Conservation (phyloP, 2,329 filamentous ascomycete genomes). For the Dothideomycetidae sp. region DNA sequence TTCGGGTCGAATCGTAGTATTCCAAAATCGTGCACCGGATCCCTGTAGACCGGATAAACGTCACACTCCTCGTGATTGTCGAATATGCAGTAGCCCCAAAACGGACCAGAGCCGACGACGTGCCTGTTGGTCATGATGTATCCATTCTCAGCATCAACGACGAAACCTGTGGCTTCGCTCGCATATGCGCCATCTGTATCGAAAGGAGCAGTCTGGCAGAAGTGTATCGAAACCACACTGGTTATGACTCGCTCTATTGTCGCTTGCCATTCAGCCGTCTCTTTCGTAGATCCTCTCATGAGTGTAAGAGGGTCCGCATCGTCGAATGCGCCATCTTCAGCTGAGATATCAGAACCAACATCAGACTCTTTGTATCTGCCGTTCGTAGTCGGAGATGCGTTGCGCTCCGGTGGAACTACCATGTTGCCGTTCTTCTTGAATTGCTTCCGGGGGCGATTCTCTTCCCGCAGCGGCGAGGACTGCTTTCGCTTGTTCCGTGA, state of each 20-base stretch:
- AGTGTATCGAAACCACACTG: conserved; percentile 96
- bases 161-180: conserved; percentile 93
- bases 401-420: conserved; percentile 7
- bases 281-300: conserved; percentile 36
- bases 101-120: conserved; percentile 87
- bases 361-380: conserved; percentile 17
- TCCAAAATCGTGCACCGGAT: conserved; percentile 96
- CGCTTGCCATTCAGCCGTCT: conserved; percentile 82
- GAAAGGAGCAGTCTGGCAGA: conserved; percentile 95
- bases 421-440: conserved; percentile 11
- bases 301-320: conserved; percentile 18
- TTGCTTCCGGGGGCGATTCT: conserved; percentile 23
- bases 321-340: conserved; percentile 26
- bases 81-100: conserved; percentile 97
- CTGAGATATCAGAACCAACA: conserved; percentile 24
- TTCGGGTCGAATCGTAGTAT: conserved; percentile 93
- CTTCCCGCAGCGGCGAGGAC: conserved; percentile 19
- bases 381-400: conserved; percentile 13
- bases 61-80: conserved; percentile 97
- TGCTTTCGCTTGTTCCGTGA: conserved; percentile 23
- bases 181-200: conserved; percentile 91
- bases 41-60: conserved; percentile 89
- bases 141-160: conserved; percentile 86
- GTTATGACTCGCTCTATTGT: conserved; percentile 89
- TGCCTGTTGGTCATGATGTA: conserved; percentile 50